Percentiles rank a stretch among this genome's conserved stretches.
Evolutionary conservation across 305 asterid genomes (phyloP).

Genomic region (Solanum hybrid): DNA sequence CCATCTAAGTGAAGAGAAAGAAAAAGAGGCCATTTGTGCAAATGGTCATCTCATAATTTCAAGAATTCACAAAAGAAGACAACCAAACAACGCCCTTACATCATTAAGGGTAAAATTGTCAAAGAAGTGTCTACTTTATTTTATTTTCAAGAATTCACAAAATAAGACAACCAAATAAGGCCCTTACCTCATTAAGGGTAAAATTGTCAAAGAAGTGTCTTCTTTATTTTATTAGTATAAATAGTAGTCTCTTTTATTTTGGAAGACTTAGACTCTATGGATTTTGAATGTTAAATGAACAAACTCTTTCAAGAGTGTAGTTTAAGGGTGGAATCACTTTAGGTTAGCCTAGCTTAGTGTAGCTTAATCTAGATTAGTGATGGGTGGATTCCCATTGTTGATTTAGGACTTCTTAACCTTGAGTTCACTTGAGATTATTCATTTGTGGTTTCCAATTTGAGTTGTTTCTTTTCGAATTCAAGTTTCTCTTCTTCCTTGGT

Average conservation of each 20-base stretch:
- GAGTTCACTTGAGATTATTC: background rate
- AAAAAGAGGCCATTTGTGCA: background rate
- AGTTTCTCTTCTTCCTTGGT: background rate
- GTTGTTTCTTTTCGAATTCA: background rate
- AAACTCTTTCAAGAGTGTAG: background rate
- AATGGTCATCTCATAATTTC: background rate
- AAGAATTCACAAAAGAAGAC: background rate
- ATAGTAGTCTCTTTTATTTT: background rate
- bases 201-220: background rate
- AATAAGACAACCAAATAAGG: background rate
- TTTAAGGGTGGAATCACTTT: background rate
- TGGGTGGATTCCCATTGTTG: background rate
- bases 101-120: background rate
- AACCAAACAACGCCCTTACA: no score
- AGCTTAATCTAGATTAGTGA: background rate
- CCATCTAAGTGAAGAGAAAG: background rate
- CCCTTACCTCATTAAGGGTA: background rate
- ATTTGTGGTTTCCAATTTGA: background rate
- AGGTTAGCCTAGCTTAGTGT: background rate
- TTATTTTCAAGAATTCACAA: no score
- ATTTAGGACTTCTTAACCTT: background rate
- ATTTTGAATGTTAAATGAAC: background rate
- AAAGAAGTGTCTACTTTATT: background rate
- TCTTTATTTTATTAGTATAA: background rate
- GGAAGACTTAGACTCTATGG: background rate